Evolutionary conservation across 140 eudicot genomes (phyloP), one percentile per base, ranked within the genome.

Genomic region (Ambrosia hybrid): DNA sequence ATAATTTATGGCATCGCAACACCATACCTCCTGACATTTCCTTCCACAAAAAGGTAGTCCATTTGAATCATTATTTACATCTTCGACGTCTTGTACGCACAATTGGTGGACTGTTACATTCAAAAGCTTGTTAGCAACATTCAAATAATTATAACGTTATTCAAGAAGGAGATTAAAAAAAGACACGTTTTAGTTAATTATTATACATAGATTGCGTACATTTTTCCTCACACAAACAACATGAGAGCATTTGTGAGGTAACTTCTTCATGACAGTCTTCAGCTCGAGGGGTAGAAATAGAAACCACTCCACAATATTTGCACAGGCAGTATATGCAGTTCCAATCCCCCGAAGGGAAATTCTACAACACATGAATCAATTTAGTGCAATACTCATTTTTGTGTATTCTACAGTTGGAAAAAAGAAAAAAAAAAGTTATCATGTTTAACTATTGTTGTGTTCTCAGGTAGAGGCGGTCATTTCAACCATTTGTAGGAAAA

Each of bases 291-390:
- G 80, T 30, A 60, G 38, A 65, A 37, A 37, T 74, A 17, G 79
- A 81, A 79, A 78, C 81, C 37, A 67, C 72, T 72, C 89, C 91
- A 83, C 99, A 94, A 57, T 86, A 88, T 65, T 94, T 94, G 90
- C 99, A 94, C 2, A 79, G 71, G 80, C 99, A 94, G 76, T 86
- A 85, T 34, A 83, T 70, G 61, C 99, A 94, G 52, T 82, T 69
- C 99, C 99, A 94, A 10, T 88, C 90, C 57, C 99, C 99, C 10
- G 89, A 75, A 77, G 99, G 99, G 43, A 88, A 77, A 62, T 83
- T 82, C 94, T 88, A 89, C 85, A 79, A 76, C 30, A 56, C 75
- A 83, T 33, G 58, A 71, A 66, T 15, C 53, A 48, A 30, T n/a
- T 76, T 26, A 64, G 81, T 48, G 10, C 14, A 67, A 67, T 13